Percentiles rank a stretch among this genome's conserved stretches.
These are phyloP conservation scores for Darksidea phi DNA, from an alignment of 495 filamentous ascomycete genomes.

Conservation along the genomic window DNA sequence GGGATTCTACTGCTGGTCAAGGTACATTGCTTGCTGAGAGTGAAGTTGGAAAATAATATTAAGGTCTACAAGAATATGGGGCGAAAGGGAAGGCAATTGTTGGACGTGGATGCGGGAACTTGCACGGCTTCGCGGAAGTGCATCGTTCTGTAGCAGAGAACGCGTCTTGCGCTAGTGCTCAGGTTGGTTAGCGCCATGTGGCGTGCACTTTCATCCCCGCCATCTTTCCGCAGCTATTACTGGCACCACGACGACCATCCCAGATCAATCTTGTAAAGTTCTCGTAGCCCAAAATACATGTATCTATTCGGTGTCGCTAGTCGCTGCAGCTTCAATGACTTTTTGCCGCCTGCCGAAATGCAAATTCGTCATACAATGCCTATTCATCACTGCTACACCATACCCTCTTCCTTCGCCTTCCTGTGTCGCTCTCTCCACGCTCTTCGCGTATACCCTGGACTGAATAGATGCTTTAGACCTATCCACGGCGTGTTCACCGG, in stretches of 20 bases:
- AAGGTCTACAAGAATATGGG: background rate
- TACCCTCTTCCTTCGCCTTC: slow-evolving; percentile 24
- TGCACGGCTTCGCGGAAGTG: too few relatives aligned
- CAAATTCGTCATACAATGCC: background rate
- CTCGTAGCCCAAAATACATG: too few relatives aligned
- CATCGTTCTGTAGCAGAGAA: too few relatives aligned
- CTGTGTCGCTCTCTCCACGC: slow-evolving; percentile 1
- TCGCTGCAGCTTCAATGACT: too few relatives aligned
- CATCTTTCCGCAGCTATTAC: too few relatives aligned
- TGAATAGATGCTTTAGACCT: slow-evolving; percentile 49
- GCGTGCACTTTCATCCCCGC: too few relatives aligned
- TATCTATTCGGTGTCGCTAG: too few relatives aligned
- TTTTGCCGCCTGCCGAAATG: background rate
- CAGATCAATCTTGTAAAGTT: too few relatives aligned
- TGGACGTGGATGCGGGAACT: slow-evolving; percentile 7
- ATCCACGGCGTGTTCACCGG: slow-evolving; percentile 60
- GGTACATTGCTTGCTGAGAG: background rate
- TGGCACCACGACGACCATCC: too few relatives aligned
- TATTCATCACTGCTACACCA: slow-evolving; percentile 16
- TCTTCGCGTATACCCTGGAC: slow-evolving; percentile 4
- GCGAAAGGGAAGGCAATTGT: slow-evolving; percentile 19
- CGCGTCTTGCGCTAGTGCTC: too few relatives aligned
- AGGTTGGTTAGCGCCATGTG: too few relatives aligned
- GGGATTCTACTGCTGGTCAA: background rate
- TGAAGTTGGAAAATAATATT: slow-evolving; percentile 9